Conservation (phyloP, 2,329 filamentous ascomycete species). For the Ophiostoma triangulosporum region DNA sequence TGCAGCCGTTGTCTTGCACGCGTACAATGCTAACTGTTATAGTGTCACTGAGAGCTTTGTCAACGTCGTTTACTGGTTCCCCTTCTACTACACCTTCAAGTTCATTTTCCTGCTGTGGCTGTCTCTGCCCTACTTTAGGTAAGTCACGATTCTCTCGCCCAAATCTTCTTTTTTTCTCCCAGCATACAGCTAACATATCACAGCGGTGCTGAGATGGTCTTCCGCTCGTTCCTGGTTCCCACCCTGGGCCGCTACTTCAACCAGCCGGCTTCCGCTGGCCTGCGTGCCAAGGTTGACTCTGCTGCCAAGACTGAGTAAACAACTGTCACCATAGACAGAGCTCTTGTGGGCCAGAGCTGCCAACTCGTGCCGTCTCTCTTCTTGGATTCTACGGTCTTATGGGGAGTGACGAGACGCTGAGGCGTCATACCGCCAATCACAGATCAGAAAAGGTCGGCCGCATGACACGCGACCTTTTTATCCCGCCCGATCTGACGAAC, state of each 20-base stretch:
- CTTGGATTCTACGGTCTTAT: no score
- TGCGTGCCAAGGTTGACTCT: constrained; percentile 77
- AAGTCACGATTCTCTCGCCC: constrained; percentile 26
- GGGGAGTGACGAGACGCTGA: no score
- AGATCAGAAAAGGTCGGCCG: no score
- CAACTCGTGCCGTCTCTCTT: neutral
- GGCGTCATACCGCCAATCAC: no score
- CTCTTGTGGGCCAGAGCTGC: constrained; percentile 1
- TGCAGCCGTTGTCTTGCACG: neutral
- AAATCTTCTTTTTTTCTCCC: neutral
- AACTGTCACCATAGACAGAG: neutral
- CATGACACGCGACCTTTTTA: no score
- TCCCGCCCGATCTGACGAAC: no score
- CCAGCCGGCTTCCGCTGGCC: constrained; percentile 56
- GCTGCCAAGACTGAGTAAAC: constrained; percentile 53
- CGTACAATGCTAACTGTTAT: constrained; percentile 10
- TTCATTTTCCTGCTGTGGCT: constrained; percentile 97
- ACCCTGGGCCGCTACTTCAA: constrained; percentile 88
- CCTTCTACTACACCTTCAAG: constrained; percentile 99
- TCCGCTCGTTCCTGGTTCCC: constrained; percentile 89
- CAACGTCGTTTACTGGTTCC: constrained; percentile 85
- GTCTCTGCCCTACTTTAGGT: constrained; percentile 87
- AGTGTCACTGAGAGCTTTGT: constrained; percentile 69
- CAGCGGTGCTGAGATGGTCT: constrained; percentile 90
- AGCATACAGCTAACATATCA: neutral